A percentile compares a stretch with the other conserved stretches of the same genome.
phyloP scores from a whole-genome alignment of 2,329 filamentous ascomycete genomes.

The Neocucurbitaria cava region DNA sequence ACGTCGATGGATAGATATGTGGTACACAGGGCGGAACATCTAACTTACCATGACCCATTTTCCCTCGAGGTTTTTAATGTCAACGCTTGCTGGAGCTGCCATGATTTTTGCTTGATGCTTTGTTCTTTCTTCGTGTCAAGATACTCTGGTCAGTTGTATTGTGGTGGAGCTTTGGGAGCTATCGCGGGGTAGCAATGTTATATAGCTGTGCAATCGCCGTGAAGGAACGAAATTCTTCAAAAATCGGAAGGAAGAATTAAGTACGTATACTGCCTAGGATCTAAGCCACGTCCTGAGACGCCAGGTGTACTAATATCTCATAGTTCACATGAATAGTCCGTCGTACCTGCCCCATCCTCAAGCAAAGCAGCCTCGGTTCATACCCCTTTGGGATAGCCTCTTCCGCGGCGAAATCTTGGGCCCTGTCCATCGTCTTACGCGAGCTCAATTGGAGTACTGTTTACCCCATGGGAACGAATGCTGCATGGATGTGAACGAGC shows the following conservation, averaged over 20 bases:
- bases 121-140: not conserved
- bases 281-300: conserved; percentile 9
- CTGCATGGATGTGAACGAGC: not conserved
- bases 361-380: conserved; percentile 25
- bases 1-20: not conserved
- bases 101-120: conserved; percentile 27
- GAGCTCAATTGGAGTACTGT: not conserved
- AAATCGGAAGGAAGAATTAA: conserved; percentile 13
- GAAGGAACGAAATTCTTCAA: not conserved
- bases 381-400: conserved; percentile 18
- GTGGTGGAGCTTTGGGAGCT: conserved; percentile 4
- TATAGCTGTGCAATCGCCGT: not conserved
- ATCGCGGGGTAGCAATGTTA: conserved; percentile 4
- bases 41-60: conserved; percentile 48
- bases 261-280: conserved; percentile 14
- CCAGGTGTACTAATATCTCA: conserved; percentile 15
- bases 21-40: not conserved
- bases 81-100: conserved; percentile 46
- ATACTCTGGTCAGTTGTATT: not conserved
- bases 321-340: conserved; percentile 19
- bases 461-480: not conserved
- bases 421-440: not conserved
- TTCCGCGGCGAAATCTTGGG: conserved; percentile 24
- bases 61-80: conserved; percentile 47
- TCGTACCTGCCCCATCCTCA: conserved; percentile 19